phyloP scores from a whole-genome alignment of 192 early-diverging fungal species.

The Podila minutissima region DNA sequence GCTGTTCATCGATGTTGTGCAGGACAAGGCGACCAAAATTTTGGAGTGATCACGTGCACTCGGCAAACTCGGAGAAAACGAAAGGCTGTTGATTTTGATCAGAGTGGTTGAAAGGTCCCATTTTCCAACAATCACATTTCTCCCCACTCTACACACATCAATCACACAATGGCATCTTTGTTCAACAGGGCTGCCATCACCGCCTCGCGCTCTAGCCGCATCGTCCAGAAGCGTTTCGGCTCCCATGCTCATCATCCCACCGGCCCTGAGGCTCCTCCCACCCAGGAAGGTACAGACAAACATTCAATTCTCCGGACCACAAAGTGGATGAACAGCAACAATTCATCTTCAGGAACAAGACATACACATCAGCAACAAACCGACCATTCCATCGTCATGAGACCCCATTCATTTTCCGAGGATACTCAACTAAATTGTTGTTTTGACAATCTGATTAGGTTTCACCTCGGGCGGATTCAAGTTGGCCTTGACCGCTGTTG shows the following conservation, averaged over 20 bases:
- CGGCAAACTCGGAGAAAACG: no score
- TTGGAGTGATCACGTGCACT: no score
- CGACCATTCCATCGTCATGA: no score
- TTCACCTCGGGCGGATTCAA: constrained; percentile 51
- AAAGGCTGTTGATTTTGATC: neutral
- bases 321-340: no score
- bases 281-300: constrained; percentile 28
- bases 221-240: constrained; percentile 49
- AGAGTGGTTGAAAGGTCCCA: neutral
- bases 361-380: no score
- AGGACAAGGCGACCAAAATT: no score
- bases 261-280: constrained; percentile 46
- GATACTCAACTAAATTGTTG: neutral
- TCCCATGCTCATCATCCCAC: constrained; percentile 34
- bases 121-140: neutral
- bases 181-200: constrained; percentile 41
- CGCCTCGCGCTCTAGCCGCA: constrained; percentile 43
- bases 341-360: no score
- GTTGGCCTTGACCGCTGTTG: constrained; percentile 26
- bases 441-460: constrained; percentile 10
- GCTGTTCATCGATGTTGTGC: no score
- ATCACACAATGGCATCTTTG: constrained; percentile 33
- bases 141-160: neutral
- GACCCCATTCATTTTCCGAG: neutral
- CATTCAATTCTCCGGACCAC: neutral